Evolutionary conservation across 2,329 filamentous ascomycete genomes (phyloP), one percentile per base, ranked within the genome.

Genomic region (Fusarium sp.): DNA sequence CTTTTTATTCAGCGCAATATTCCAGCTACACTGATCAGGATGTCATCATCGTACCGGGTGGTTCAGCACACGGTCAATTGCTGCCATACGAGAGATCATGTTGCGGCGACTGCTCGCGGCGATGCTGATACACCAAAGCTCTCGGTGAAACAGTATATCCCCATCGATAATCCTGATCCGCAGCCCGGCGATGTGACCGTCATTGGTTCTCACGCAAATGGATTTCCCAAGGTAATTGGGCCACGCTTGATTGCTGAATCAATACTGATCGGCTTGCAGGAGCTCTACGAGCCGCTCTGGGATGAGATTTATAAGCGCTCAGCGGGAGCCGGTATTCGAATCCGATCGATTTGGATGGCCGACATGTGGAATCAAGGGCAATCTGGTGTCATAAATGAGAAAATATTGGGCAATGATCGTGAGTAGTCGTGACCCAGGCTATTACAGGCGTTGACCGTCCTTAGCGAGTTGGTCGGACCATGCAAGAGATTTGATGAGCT

Each of bases 401-500:
- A 4, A 13, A 27, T 51, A 7, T 30, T 51, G 2, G 47, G 47
- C 0, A 27, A 51, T 27, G 15, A 39, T 13, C 36, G 36, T 39
- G 36, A 13, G 36, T 39, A 39, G 3, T 13, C 6, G 15, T 2
- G 6, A 15, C 15, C 6, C 10, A 11, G 31, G 31, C 5, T 34
- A 34, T 11, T 34, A 6, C 3, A 34, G 31, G 7, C 11, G 4
- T 18, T 51, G 1, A 51, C 31, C 6, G 3, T 18, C 11, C 0
- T 4, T 31, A 51, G 47, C 47, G 31, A 50, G 47, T 1, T 50
- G 47, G 47, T 36, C 47, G 12, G 47, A 50, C 8, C 47, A 50
- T 10, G 30, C 47, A 0, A 34, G 47, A 51, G 62, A 62, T 27
- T 15, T 65, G 30, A 47, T 65, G 28, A 47, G 28, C 2, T 7